Conservation (phyloP, 2,329 filamentous ascomycete species). For the Fusarium chuoi region DNA sequence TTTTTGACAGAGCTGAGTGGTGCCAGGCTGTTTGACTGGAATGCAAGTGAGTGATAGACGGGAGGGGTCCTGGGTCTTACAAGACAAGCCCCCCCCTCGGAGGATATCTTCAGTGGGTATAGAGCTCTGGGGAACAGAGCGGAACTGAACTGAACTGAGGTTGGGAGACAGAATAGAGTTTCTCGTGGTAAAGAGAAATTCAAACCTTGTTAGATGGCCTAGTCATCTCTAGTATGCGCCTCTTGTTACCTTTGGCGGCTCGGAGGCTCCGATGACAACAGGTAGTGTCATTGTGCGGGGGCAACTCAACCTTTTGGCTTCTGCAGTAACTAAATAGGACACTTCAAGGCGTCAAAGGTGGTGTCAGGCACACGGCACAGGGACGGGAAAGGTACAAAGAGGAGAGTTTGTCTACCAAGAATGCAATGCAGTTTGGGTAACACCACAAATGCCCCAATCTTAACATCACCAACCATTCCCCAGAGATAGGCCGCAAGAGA, state of each 20-base stretch:
- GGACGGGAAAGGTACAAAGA: not conserved
- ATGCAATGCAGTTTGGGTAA: slow-evolving; percentile 32
- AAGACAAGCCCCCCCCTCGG: not conserved
- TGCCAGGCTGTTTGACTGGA: slow-evolving; percentile 28
- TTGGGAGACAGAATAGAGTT: slow-evolving; percentile 21
- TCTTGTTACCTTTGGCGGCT: slow-evolving; percentile 20
- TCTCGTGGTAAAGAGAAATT: slow-evolving; percentile 16
- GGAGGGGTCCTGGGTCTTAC: slow-evolving; percentile 13
- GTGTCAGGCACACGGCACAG: slow-evolving; percentile 17
- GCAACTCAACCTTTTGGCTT: slow-evolving; percentile 12
- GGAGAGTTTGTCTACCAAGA: slow-evolving; percentile 29
- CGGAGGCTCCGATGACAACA: slow-evolving; percentile 27
- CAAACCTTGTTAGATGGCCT: slow-evolving; percentile 22
- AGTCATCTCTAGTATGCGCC: slow-evolving; percentile 15
- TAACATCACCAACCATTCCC: not conserved
- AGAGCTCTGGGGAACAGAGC: slow-evolving; percentile 1
- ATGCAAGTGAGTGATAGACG: slow-evolving; percentile 34
- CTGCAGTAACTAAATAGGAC: not conserved
- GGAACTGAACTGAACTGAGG: not conserved
- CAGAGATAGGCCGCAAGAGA: slow-evolving; percentile 13
- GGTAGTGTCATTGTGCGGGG: slow-evolving; percentile 26
- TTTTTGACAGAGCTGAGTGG: slow-evolving; percentile 8
- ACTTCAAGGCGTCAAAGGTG: slow-evolving; percentile 9
- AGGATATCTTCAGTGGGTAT: slow-evolving; percentile 6
- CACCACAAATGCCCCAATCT: slow-evolving; percentile 17